A percentile compares a stretch with the other conserved stretches of the same genome.
Conservation (phyloP, 2,329 filamentous ascomycete genomes). For the Elsinoe perseae region DNA sequence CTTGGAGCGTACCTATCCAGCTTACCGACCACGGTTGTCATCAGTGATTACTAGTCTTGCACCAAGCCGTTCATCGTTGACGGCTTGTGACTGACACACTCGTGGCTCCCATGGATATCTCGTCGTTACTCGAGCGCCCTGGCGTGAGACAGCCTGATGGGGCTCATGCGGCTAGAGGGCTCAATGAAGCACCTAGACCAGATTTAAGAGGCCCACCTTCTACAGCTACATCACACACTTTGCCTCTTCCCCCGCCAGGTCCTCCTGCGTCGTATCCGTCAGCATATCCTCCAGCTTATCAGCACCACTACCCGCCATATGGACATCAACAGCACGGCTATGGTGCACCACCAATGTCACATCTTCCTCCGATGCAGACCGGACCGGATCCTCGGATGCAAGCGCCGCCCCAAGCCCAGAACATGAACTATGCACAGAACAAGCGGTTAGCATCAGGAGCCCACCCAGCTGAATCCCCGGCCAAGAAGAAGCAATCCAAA, state of each 20-base stretch:
- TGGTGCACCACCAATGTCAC: conserved; percentile 16
- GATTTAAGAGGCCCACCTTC: conserved; percentile 12
- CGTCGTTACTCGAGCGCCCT: conserved; percentile 70
- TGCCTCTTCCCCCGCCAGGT: conserved; percentile 8
- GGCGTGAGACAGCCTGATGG: conserved; percentile 49
- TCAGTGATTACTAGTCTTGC: neutral
- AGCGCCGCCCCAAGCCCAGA: conserved; percentile 33
- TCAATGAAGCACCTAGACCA: conserved; percentile 16
- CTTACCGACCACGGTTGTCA: neutral
- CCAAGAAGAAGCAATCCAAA: conserved; percentile 93
- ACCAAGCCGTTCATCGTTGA: neutral
- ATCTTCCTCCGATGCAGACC: conserved; percentile 23
- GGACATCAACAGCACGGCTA: conserved; percentile 13
- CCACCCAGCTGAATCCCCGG: conserved; percentile 54
- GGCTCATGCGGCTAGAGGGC: conserved; percentile 19
- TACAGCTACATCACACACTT: conserved; percentile 16
- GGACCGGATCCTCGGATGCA: conserved; percentile 28
- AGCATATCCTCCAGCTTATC: conserved; percentile 11
- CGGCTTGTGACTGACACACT: neutral
- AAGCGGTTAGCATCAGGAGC: conserved; percentile 39
- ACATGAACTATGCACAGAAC: conserved; percentile 22
- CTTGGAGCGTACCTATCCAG: neutral
- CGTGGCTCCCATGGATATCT: conserved; percentile 67
- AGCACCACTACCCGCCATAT: conserved; percentile 17
- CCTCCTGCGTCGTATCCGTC: conserved; percentile 1